Percentiles rank a stretch among this genome's conserved stretches.
Evolutionary conservation across 2,329 filamentous ascomycete species (phyloP).

Genomic region (Apiospora arundinis): DNA sequence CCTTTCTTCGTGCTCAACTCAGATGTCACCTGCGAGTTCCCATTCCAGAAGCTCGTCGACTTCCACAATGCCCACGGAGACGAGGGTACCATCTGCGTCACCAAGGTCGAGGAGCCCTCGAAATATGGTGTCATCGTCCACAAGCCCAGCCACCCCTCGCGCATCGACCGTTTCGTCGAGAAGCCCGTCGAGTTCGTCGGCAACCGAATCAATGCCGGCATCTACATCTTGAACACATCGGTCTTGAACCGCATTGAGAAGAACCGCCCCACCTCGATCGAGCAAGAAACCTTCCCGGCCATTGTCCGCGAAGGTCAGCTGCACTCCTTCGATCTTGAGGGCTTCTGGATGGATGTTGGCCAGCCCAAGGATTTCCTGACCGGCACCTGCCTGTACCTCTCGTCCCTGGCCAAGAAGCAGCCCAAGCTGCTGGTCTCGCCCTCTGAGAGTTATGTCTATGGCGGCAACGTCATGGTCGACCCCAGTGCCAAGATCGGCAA

Average conservation of each 20-base stretch:
- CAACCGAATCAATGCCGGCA: slow-evolving; percentile 97
- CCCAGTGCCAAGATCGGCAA: slow-evolving; percentile 94
- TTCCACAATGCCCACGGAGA: slow-evolving; percentile 95
- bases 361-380: slow-evolving; percentile 98
- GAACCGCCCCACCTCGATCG: slow-evolving; percentile 88
- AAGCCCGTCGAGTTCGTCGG: slow-evolving; percentile 99
- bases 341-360: slow-evolving; percentile 99
- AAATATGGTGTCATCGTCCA: slow-evolving; percentile 99
- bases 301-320: slow-evolving; percentile 89
- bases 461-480: slow-evolving; percentile 95
- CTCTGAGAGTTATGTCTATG: slow-evolving; percentile 81
- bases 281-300: slow-evolving; percentile 97
- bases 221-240: slow-evolving; percentile 96
- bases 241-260: slow-evolving; percentile 92
- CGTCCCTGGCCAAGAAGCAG: slow-evolving; percentile 87
- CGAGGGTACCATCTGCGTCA: slow-evolving; percentile 97
- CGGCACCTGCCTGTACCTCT: slow-evolving; percentile 95
- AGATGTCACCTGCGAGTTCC: slow-evolving; percentile 97
- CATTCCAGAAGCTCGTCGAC: slow-evolving; percentile 84
- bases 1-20: slow-evolving; percentile 99
- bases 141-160: slow-evolving; percentile 87
- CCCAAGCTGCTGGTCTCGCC: slow-evolving; percentile 81
- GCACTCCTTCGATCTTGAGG: slow-evolving; percentile 95
- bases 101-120: slow-evolving; percentile 97
- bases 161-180: slow-evolving; percentile 98